These are phyloP conservation scores for Prunus armeniaca DNA, from an alignment of 306 rosid genomes.

Conservation along the genomic window DNA sequence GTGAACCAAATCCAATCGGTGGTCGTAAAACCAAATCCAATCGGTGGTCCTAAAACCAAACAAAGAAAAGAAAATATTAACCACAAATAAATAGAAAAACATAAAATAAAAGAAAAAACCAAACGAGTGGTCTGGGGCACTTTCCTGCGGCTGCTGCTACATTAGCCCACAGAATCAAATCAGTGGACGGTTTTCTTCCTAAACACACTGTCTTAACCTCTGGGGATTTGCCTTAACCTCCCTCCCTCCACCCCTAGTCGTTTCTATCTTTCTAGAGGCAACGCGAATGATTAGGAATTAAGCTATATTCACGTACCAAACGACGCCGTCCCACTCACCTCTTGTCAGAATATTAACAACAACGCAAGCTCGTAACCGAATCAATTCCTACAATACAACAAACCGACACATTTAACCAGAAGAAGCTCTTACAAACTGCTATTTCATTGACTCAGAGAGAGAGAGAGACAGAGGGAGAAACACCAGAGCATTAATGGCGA, in stretches of 20 bases:
- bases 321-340: neutral
- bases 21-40: neutral
- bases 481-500: slow-evolving; percentile 12
- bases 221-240: neutral
- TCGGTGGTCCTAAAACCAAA: too few relatives aligned
- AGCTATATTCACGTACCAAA: neutral
- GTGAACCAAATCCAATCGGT: neutral
- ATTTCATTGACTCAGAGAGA: neutral
- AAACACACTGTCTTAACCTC: too few relatives aligned
- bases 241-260: too few relatives aligned
- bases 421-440: neutral
- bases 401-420: neutral
- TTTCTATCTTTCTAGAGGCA: neutral
- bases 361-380: neutral
- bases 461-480: neutral
- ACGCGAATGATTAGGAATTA: neutral
- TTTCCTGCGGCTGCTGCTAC: too few relatives aligned
- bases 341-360: neutral
- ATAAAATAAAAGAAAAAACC: neutral
- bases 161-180: too few relatives aligned
- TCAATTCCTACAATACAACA: neutral
- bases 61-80: too few relatives aligned
- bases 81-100: neutral
- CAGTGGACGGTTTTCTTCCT: too few relatives aligned
- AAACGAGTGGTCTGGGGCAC: too few relatives aligned